Conservation (phyloP, 768 basidiomycete genomes). For the Aureoboletus auriporus region DNA sequence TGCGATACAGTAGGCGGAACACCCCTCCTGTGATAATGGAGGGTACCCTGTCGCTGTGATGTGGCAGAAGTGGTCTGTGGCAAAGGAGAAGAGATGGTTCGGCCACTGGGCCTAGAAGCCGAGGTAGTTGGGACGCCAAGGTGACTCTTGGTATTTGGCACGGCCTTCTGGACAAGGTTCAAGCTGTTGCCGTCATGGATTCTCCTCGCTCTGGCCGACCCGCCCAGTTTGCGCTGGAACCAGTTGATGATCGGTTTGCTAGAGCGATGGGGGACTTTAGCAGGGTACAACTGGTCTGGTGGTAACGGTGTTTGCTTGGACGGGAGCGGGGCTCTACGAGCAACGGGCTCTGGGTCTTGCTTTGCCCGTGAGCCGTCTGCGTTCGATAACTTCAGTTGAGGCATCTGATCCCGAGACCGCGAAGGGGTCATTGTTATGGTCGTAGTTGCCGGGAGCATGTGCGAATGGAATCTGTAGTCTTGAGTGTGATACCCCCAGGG, state of each 20-base stretch:
- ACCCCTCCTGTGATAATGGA: slow-evolving; percentile 15
- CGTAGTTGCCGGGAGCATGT: slow-evolving; percentile 15
- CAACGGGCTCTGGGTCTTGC: slow-evolving; percentile 15
- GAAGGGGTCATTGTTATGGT: slow-evolving; percentile 11
- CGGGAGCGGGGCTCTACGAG: slow-evolving; percentile 16
- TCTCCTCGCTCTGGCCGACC: slow-evolving; percentile 57
- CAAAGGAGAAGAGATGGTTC: slow-evolving; percentile 28
- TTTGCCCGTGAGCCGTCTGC: slow-evolving; percentile 8
- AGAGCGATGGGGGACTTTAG: slow-evolving; percentile 64
- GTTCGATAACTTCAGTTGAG: slow-evolving; percentile 11
- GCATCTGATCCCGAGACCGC: slow-evolving; percentile 13
- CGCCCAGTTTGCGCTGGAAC: slow-evolving; percentile 84
- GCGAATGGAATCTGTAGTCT: neutral
- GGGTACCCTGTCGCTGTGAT: slow-evolving; percentile 25
- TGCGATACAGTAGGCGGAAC: slow-evolving; percentile 27
- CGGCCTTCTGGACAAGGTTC: slow-evolving; percentile 9
- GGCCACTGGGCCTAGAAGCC: slow-evolving; percentile 22
- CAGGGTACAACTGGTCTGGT: slow-evolving; percentile 38
- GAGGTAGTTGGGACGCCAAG: slow-evolving; percentile 5
- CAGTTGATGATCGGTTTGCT: slow-evolving; percentile 88
- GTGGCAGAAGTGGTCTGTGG: slow-evolving; percentile 16
- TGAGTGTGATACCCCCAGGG: neutral
- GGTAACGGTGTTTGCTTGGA: slow-evolving; percentile 23
- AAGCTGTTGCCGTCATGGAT: slow-evolving; percentile 31
- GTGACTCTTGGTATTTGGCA: slow-evolving; percentile 14